A percentile compares a stretch with the other conserved stretches of the same genome.
Conservation (phyloP, 306 rosid species). For the Malus fusca region DNA sequence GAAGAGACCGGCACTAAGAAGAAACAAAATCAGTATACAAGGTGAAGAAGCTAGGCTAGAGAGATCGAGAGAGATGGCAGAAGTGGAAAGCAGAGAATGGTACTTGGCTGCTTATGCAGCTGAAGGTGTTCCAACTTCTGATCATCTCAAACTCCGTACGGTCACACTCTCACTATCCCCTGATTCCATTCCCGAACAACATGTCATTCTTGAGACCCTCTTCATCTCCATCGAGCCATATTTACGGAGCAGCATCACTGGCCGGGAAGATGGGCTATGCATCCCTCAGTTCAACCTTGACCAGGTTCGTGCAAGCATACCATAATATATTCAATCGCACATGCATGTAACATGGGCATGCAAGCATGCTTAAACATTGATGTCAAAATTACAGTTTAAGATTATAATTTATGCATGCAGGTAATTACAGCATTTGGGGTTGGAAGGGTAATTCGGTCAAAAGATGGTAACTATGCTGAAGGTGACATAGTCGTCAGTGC, state of each 20-base stretch:
- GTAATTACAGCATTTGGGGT: constrained; percentile 28
- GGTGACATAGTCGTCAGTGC: constrained; percentile 33
- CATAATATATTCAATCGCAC: too few relatives aligned
- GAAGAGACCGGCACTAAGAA: neutral
- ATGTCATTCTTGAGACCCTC: constrained; percentile 32
- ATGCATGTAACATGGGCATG: neutral
- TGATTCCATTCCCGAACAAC: constrained; percentile 41
- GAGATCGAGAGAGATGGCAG: neutral
- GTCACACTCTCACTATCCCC: constrained; percentile 8
- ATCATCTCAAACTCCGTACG: constrained; percentile 46
- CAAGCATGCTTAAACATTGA: neutral
- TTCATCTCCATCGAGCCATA: constrained; percentile 48
- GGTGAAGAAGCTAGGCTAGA: neutral
- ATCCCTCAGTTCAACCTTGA: constrained; percentile 21
- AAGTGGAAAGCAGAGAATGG: constrained; percentile 51
- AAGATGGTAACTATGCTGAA: constrained; percentile 26
- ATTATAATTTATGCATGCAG: constrained; percentile 6
- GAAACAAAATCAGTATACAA: neutral
- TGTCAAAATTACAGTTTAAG: neutral
- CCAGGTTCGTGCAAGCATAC: constrained; percentile 18
- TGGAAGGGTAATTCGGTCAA: constrained; percentile 36
- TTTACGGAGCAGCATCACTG: constrained; percentile 37
- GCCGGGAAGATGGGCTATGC: constrained; percentile 38
- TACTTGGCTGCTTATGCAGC: constrained; percentile 39
- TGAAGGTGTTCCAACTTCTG: constrained; percentile 41